phyloP scores from a whole-genome alignment of 176 grass and related monocot species.

The Tuctoria greenei region DNA sequence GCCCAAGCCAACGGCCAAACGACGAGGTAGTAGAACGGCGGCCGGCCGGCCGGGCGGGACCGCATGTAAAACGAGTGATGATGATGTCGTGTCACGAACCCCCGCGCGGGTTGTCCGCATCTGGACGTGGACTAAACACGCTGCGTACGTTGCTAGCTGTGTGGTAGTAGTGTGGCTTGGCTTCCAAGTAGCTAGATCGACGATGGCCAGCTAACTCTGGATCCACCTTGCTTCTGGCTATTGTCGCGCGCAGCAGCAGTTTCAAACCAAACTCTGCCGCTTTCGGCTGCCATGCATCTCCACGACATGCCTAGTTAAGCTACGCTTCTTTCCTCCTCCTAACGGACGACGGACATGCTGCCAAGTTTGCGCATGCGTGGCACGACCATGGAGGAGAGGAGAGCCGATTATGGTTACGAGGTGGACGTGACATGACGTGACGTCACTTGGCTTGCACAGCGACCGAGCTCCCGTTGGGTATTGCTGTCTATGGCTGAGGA shows the following conservation, averaged over 20 bases:
- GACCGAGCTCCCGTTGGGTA: too few species aligned
- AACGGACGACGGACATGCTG: background rate
- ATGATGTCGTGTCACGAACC: too few species aligned
- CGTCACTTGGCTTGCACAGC: too few species aligned
- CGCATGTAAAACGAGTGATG: too few species aligned
- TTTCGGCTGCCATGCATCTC: background rate
- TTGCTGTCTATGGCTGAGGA: too few species aligned
- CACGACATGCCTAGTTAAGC: background rate
- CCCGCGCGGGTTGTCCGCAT: too few species aligned
- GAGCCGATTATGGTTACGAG: background rate
- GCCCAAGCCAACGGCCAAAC: too few species aligned
- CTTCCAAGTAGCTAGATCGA: background rate
- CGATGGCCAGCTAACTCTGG: background rate
- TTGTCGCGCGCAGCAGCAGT: background rate
- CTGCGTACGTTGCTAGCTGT: too few species aligned
- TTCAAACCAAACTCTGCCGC: background rate
- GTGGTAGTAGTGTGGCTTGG: background rate
- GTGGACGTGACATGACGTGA: conserved; percentile 33
- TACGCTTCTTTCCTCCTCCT: background rate
- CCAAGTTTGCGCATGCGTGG: background rate
- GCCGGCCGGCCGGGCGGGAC: too few species aligned
- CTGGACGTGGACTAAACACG: too few species aligned
- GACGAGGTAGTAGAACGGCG: too few species aligned
- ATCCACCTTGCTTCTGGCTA: background rate
- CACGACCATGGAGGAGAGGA: conserved; percentile 17